These are phyloP conservation scores for Phytophthora meadii DNA, from an alignment of 352 stramenopile species.

Conservation along the genomic window DNA sequence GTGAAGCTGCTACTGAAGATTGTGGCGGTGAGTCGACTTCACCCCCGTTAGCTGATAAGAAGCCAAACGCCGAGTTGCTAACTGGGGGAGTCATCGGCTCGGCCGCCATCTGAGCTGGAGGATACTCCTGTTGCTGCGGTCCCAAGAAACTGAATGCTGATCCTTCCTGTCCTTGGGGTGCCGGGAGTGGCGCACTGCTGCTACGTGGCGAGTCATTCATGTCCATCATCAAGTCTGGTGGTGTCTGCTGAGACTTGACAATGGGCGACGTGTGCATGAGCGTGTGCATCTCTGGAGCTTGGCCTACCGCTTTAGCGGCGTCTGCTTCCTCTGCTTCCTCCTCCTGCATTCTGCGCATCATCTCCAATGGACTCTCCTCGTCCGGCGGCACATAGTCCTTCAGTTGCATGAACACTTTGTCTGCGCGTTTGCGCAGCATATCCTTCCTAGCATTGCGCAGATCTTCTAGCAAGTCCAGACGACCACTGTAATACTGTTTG, in stretches of 20 bases:
- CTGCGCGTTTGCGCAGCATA: slow-evolving; percentile 72
- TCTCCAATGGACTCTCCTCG: slow-evolving; percentile 36
- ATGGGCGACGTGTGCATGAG: slow-evolving; percentile 55
- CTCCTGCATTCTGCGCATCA: slow-evolving; percentile 45
- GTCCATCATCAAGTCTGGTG: slow-evolving; percentile 35
- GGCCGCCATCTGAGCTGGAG: slow-evolving; percentile 26
- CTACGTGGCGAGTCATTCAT: slow-evolving; percentile 43
- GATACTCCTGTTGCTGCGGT: slow-evolving; percentile 22
- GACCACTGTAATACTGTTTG: slow-evolving; percentile 71
- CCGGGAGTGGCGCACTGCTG: slow-evolving; percentile 42
- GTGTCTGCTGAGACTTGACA: slow-evolving; percentile 42
- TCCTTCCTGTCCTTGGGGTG: slow-evolving; percentile 26
- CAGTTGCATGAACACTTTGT: slow-evolving; percentile 66
- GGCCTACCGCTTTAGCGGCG: not conserved
- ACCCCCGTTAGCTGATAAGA: slow-evolving; percentile 37
- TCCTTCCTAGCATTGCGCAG: slow-evolving; percentile 76
- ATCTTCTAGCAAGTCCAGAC: slow-evolving; percentile 56
- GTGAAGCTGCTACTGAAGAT: slow-evolving; percentile 1
- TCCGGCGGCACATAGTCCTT: slow-evolving; percentile 39
- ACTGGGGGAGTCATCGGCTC: slow-evolving; percentile 39
- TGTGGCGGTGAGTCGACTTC: slow-evolving; percentile 27
- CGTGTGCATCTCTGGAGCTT: slow-evolving; percentile 18
- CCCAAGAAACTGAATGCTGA: slow-evolving; percentile 45
- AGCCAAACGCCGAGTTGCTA: slow-evolving; percentile 46
- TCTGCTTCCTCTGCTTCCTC: slow-evolving; percentile 35